Percentiles rank a stretch among this genome's conserved stretches.
Evolutionary conservation across 805 yeast genomes (phyloP).

Genomic region (Kregervanrija fluxuum): DNA sequence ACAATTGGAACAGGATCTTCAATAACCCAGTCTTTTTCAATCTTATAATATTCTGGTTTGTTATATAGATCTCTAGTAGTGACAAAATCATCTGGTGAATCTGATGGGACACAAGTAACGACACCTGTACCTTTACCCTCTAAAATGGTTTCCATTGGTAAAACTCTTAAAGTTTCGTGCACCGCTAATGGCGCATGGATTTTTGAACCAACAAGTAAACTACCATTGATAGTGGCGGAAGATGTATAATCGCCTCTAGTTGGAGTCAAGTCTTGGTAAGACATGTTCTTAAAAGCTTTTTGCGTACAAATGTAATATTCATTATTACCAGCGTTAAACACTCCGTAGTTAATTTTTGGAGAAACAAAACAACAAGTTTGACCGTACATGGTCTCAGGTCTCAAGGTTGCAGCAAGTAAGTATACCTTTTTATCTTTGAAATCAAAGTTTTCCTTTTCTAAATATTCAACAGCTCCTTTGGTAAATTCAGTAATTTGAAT

Average conservation of each 20-base stretch:
- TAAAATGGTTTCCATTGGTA: constrained; percentile 96
- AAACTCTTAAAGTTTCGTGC: constrained; percentile 62
- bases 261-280: constrained; percentile 89
- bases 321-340: constrained; percentile 75
- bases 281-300: constrained; percentile 96
- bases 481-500: constrained; percentile 62
- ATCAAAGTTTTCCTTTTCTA: constrained; percentile 43
- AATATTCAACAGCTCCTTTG: constrained; percentile 45
- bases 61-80: constrained; percentile 76
- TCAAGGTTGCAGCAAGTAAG: constrained; percentile 91
- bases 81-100: constrained; percentile 94
- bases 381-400: constrained; percentile 99
- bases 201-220: constrained; percentile 73
- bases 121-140: constrained; percentile 98
- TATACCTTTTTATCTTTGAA: constrained; percentile 54
- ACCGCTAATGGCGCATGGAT: constrained; percentile 79
- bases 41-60: constrained; percentile 86
- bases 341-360: constrained; percentile 87
- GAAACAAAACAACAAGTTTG: constrained; percentile 98
- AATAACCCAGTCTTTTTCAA: constrained; percentile 80
- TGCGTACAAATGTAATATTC: constrained; percentile 81
- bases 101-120: constrained; percentile 98
- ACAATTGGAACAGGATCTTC: constrained; percentile 69
- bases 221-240: constrained; percentile 56
- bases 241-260: constrained; percentile 71